Conservation (phyloP, 768 basidiomycete species). For the Tricholoma sp. region DNA sequence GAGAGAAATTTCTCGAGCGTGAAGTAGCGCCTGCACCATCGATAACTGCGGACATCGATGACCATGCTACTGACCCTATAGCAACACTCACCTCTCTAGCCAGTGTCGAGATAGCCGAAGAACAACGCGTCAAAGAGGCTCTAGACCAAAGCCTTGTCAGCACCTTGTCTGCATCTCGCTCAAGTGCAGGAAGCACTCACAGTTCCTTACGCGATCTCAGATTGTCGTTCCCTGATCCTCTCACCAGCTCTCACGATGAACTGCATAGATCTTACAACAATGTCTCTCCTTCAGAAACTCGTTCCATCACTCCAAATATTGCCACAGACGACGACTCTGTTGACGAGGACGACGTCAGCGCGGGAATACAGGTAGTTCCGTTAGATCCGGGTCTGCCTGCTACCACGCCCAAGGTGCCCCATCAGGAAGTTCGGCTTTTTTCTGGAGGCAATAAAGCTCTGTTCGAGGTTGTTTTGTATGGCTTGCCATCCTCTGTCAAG, state of each 20-base stretch:
- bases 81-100: conserved; percentile 22
- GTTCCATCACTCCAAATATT: conserved; percentile 20
- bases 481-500: conserved; percentile 51
- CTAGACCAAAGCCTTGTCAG: conserved; percentile 81
- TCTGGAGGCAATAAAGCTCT: conserved; percentile 28
- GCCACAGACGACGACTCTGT: conserved; percentile 18
- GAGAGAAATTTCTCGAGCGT: conserved; percentile 17
- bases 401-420: conserved; percentile 32
- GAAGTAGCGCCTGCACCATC: conserved; percentile 28
- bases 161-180: conserved; percentile 70
- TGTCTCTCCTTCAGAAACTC: conserved; percentile 34
- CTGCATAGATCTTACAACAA: conserved; percentile 56
- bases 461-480: conserved; percentile 67
- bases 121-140: conserved; percentile 64
- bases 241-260: conserved; percentile 65
- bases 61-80: conserved; percentile 25
- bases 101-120: conserved; percentile 47
- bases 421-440: conserved; percentile 20
- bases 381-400: conserved; percentile 29
- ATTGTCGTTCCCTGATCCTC: conserved; percentile 79
- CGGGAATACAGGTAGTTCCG: conserved; percentile 11
- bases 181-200: conserved; percentile 52
- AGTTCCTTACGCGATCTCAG: conserved; percentile 68
- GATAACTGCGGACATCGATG: conserved; percentile 25
- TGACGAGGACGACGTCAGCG: conserved; percentile 1